phyloP scores from a whole-genome alignment of 129 eudicot genomes.

The Saposhnikovia divaricata region DNA sequence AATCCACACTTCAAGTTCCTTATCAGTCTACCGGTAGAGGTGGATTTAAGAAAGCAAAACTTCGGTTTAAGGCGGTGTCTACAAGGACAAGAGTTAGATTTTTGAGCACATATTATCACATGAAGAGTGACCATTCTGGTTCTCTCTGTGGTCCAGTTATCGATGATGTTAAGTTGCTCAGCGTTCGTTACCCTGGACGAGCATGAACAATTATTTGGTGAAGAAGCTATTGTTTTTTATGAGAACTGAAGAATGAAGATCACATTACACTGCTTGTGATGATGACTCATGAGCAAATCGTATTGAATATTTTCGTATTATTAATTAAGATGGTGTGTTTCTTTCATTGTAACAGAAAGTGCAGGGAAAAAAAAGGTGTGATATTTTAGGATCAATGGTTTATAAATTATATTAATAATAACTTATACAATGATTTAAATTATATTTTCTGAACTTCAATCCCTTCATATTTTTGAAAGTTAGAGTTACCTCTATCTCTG shows the following conservation, averaged over 20 bases:
- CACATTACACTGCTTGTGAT: background rate
- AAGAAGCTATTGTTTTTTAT: background rate
- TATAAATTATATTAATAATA: background rate
- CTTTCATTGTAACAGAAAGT: background rate
- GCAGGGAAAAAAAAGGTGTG: background rate
- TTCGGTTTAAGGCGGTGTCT: conserved; percentile 45
- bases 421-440: too few relatives aligned
- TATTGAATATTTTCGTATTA: background rate
- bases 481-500: too few relatives aligned
- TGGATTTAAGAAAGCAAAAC: conserved; percentile 41
- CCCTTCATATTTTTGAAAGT: too few relatives aligned
- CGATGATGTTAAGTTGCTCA: conserved; percentile 62
- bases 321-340: conserved; percentile 4
- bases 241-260: background rate
- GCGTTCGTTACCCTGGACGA: conserved; percentile 38
- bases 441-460: too few relatives aligned
- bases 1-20: conserved; percentile 34
- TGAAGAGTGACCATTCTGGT: conserved; percentile 62
- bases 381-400: background rate
- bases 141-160: conserved; percentile 81
- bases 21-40: conserved; percentile 49
- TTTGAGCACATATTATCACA: conserved; percentile 59
- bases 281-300: background rate
- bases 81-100: conserved; percentile 47
- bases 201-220: background rate